Percentiles rank a stretch among this genome's conserved stretches.
Evolutionary conservation across 2,329 filamentous ascomycete species (phyloP).

Genomic region (Claviceps cyperi): DNA sequence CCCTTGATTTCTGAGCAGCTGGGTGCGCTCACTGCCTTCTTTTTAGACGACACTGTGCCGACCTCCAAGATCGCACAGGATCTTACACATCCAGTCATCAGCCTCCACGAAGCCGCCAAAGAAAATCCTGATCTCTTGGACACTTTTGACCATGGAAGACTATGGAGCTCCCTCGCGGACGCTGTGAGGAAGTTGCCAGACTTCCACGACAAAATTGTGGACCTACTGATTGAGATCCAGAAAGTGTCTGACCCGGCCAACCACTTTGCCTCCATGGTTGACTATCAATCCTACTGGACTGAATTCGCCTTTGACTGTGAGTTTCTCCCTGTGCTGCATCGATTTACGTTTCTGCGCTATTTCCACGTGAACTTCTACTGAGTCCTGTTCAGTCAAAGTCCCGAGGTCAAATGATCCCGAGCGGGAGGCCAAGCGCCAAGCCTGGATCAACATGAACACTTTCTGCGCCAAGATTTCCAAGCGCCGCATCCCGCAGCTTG

Average conservation of each 20-base stretch:
- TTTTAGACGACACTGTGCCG: background rate
- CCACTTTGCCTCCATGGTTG: background rate
- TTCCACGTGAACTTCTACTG: background rate
- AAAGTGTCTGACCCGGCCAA: background rate
- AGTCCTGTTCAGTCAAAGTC: background rate
- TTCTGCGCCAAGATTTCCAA: slow-evolving; percentile 2
- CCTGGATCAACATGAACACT: slow-evolving; percentile 1
- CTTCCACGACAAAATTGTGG: background rate
- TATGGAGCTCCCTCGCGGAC: background rate
- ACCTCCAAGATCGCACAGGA: background rate
- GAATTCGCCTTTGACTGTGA: slow-evolving; percentile 1
- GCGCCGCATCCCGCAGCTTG: background rate
- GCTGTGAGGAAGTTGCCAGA: background rate
- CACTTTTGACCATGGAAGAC: background rate
- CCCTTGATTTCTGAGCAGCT: background rate
- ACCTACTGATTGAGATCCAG: slow-evolving; percentile 2
- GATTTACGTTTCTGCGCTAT: background rate
- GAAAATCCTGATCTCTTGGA: background rate
- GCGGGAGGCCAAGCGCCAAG: slow-evolving; percentile 1
- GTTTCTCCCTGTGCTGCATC: background rate
- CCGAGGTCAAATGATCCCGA: background rate
- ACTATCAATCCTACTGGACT: background rate
- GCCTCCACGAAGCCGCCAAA: background rate
- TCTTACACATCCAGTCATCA: background rate
- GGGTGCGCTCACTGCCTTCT: background rate